phyloP scores from a whole-genome alignment of 805 yeast genomes.

The Komagataella phaffii region DNA sequence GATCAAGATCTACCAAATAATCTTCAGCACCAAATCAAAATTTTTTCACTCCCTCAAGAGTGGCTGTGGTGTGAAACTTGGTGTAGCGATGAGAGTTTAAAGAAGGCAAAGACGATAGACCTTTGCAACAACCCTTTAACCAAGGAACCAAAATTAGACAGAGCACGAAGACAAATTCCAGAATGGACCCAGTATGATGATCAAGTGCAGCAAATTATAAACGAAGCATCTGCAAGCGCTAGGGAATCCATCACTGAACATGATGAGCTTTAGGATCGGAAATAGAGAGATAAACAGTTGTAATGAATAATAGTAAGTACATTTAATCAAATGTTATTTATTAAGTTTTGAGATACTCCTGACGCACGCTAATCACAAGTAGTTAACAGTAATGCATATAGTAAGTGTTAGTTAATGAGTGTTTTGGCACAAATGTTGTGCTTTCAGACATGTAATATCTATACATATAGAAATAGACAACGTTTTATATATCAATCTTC shows the following conservation, averaged over 20 bases:
- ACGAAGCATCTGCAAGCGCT: not conserved
- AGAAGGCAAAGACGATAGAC: conserved; percentile 65
- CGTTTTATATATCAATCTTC: too few species aligned
- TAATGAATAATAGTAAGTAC: too few species aligned
- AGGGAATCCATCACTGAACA: not conserved
- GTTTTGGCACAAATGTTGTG: too few species aligned
- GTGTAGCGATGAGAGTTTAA: conserved; percentile 57
- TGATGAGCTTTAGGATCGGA: not conserved
- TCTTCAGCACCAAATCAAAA: conserved; percentile 53
- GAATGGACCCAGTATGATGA: conserved; percentile 65
- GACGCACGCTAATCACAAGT: too few species aligned
- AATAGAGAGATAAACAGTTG: too few species aligned
- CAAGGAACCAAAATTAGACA: conserved; percentile 62
- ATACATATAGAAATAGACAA: too few species aligned
- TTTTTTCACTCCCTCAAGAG: conserved; percentile 62
- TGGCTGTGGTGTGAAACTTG: conserved; percentile 95
- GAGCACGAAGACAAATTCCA: conserved; percentile 64
- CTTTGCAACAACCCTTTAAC: conserved; percentile 77
- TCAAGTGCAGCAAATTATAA: conserved; percentile 20
- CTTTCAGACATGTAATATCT: too few species aligned
- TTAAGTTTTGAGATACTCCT: too few species aligned
- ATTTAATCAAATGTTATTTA: too few species aligned
- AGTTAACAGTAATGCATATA: too few species aligned
- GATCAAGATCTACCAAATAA: conserved; percentile 95
- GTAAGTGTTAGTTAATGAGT: too few species aligned